Conservation (phyloP, 2,329 filamentous ascomycete species). For the Rutstroemia sp. region DNA sequence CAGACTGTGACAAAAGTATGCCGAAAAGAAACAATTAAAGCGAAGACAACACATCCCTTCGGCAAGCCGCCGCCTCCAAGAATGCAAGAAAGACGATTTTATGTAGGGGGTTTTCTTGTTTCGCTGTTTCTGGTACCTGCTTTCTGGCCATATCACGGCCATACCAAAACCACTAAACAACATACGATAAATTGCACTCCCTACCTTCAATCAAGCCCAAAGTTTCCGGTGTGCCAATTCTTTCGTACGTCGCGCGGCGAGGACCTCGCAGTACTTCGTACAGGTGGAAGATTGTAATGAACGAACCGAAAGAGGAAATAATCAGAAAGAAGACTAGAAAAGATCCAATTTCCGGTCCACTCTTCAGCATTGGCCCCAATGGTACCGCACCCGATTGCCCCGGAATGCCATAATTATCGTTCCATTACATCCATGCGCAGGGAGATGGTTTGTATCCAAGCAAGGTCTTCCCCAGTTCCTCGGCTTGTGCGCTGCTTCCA, state of each 20-base stretch:
- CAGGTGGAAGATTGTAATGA: background rate
- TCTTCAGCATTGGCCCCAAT: background rate
- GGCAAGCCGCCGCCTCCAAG: slow-evolving; percentile 14
- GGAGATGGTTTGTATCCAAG: background rate
- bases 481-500: slow-evolving; percentile 6
- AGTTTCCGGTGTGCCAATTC: background rate
- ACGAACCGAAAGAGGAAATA: too few relatives aligned
- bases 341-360: background rate
- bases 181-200: too few relatives aligned
- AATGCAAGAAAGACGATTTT: slow-evolving; percentile 11
- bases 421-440: background rate
- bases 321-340: too few relatives aligned
- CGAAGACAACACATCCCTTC: slow-evolving; percentile 22
- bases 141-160: background rate
- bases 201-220: too few relatives aligned
- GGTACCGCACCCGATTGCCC: slow-evolving; percentile 4
- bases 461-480: background rate
- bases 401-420: background rate
- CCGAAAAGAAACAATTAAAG: slow-evolving; percentile 6
- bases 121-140: too few relatives aligned
- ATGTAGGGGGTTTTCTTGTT: background rate
- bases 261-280: background rate
- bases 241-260: background rate
- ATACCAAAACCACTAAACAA: too few relatives aligned
- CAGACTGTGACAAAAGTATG: background rate